Percentiles rank a stretch among this genome's conserved stretches.
phyloP scores from a whole-genome alignment of 176 grass and related monocot species.

The Ampelocalamus luodianensis region DNA sequence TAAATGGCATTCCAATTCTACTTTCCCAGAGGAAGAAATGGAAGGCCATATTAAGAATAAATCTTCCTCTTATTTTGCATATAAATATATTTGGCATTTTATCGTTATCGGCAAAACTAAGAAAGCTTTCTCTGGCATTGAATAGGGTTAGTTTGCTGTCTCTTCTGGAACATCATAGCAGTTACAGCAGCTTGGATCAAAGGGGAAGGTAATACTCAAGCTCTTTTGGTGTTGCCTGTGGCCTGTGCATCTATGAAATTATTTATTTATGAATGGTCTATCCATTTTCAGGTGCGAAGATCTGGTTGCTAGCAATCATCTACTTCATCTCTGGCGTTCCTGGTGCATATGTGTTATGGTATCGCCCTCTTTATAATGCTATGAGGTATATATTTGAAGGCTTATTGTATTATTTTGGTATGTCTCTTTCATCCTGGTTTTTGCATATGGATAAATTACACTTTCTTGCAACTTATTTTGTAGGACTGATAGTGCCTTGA shows the following conservation, averaged over 20 bases:
- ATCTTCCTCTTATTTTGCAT: constrained; percentile 8
- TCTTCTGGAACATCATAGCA: constrained; percentile 94
- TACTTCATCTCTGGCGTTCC: constrained; percentile 97
- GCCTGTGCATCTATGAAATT: constrained; percentile 21
- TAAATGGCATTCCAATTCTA: neutral
- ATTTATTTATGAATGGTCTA: constrained; percentile 24
- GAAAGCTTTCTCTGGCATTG: constrained; percentile 40
- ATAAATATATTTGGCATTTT: neutral
- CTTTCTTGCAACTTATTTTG: constrained; percentile 44
- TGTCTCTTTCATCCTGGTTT: neutral
- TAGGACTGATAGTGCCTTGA: constrained; percentile 97
- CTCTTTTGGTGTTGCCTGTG: constrained; percentile 26
- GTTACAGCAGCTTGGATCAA: constrained; percentile 98
- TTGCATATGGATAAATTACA: constrained; percentile 38
- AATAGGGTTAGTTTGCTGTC: constrained; percentile 79
- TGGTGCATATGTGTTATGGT: constrained; percentile 97
- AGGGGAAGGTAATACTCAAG: constrained; percentile 68
- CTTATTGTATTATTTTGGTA: neutral
- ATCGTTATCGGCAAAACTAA: constrained; percentile 18
- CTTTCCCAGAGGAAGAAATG: neutral
- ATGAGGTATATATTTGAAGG: constrained; percentile 72
- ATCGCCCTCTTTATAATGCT: constrained; percentile 97
- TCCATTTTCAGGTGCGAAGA: constrained; percentile 82
- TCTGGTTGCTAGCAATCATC: constrained; percentile 96
- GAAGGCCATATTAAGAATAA: constrained; percentile 11